Conservation (phyloP, 2,329 filamentous ascomycete species). For the Xylaria sp. region DNA sequence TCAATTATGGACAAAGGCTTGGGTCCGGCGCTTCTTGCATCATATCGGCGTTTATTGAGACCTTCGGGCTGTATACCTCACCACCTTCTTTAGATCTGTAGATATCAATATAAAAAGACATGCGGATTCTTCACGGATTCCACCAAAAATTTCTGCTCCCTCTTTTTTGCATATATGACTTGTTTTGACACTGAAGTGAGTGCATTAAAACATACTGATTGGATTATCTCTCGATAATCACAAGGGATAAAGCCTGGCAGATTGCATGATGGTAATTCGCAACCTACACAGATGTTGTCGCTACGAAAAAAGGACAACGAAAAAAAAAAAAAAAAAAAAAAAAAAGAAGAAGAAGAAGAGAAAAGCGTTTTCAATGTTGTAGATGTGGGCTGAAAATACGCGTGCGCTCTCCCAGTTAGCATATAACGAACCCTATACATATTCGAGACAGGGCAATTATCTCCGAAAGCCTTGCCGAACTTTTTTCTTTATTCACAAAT, state of each 20-base stretch:
- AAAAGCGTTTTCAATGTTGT: too few species aligned
- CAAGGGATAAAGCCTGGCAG: too few species aligned
- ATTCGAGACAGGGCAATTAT: neutral
- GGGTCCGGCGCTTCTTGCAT: slow-evolving; percentile 13
- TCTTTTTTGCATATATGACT: neutral
- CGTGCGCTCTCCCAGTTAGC: neutral
- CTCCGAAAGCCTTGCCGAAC: neutral
- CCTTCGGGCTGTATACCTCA: neutral
- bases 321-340: too few species aligned
- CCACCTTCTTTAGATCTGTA: neutral
- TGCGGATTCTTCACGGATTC: neutral
- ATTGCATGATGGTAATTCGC: too few species aligned
- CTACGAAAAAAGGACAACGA: too few species aligned
- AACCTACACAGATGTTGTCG: neutral
- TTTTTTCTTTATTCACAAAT: neutral
- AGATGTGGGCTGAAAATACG: neutral
- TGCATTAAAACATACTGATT: neutral
- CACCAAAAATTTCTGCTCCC: neutral
- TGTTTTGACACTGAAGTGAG: neutral
- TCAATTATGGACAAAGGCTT: neutral
- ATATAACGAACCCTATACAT: neutral
- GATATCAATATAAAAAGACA: neutral
- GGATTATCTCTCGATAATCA: too few species aligned
- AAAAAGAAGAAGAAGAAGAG: too few species aligned
- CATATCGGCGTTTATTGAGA: slow-evolving; percentile 15